Percentiles rank a stretch among this genome's conserved stretches.
phyloP scores from a whole-genome alignment of 257 asterid species.

The Orobanche coerulescens region DNA sequence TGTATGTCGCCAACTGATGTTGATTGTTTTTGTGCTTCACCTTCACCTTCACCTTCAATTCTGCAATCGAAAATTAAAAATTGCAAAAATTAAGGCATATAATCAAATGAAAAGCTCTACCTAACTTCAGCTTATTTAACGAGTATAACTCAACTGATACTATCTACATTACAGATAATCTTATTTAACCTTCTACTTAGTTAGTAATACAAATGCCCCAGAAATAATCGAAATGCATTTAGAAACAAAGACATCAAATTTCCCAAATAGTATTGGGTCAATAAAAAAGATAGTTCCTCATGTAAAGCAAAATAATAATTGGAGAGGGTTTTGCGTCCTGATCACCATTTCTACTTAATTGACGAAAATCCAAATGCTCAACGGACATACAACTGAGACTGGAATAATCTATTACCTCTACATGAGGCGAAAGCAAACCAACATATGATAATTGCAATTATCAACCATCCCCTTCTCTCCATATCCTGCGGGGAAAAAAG shows the following conservation, averaged over 20 bases:
- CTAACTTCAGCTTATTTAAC: constrained; percentile 11
- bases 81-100: not conserved
- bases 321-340: too few relatives aligned
- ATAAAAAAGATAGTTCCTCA: too few relatives aligned
- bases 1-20: constrained; percentile 35
- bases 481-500: constrained; percentile 28
- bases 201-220: not conserved
- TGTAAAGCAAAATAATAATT: too few relatives aligned
- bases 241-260: not conserved
- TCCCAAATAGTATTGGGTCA: too few relatives aligned
- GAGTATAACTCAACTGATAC: not conserved
- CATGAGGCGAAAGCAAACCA: constrained; percentile 35
- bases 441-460: constrained; percentile 25
- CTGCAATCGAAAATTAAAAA: constrained; percentile 36
- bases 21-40: constrained; percentile 36
- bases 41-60: constrained; percentile 41
- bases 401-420: constrained; percentile 31
- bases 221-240: not conserved
- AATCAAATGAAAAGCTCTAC: not conserved
- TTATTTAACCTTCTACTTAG: not conserved
- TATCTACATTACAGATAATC: not conserved
- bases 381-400: not conserved
- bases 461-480: constrained; percentile 34
- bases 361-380: not conserved
- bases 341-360: too few relatives aligned